phyloP scores from a whole-genome alignment of 768 basidiomycete genomes.

The Terana coerulea region DNA sequence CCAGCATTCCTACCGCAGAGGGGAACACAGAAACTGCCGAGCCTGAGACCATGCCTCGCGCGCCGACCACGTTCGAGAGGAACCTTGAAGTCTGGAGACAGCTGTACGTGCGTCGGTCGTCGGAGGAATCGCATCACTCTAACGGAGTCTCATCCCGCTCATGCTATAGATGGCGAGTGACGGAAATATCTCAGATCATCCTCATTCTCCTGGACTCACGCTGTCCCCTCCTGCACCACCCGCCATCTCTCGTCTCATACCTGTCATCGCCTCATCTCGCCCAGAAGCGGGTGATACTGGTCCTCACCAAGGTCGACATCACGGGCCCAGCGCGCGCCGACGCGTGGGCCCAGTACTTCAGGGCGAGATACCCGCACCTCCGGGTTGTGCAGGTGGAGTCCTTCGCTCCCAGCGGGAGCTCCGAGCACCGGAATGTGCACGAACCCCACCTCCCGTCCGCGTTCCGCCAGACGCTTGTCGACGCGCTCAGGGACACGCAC shows the following conservation, averaged over 20 bases:
- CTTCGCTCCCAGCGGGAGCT: slow-evolving; percentile 48
- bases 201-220: slow-evolving; percentile 87
- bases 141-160: neutral
- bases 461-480: slow-evolving; percentile 62
- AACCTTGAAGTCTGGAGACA: slow-evolving; percentile 96
- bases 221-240: slow-evolving; percentile 84
- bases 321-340: slow-evolving; percentile 59
- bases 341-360: slow-evolving; percentile 64
- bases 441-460: slow-evolving; percentile 67
- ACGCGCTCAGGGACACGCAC: slow-evolving; percentile 64
- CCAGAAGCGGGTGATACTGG: slow-evolving; percentile 50
- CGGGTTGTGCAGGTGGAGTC: slow-evolving; percentile 75
- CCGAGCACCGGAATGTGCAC: slow-evolving; percentile 34
- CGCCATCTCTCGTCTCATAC: slow-evolving; percentile 69
- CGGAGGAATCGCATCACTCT: neutral
- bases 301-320: slow-evolving; percentile 88
- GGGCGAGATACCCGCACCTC: slow-evolving; percentile 45
- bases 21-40: slow-evolving; percentile 6
- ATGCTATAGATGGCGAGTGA: slow-evolving; percentile 77
- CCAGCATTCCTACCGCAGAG: neutral
- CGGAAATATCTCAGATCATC: slow-evolving; percentile 86
- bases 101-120: slow-evolving; percentile 45
- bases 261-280: slow-evolving; percentile 34
- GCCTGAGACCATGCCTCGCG: slow-evolving; percentile 42
- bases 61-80: slow-evolving; percentile 80